These are phyloP conservation scores for Canavalia ensiformis DNA, from an alignment of 306 rosid genomes.

Conservation along the genomic window DNA sequence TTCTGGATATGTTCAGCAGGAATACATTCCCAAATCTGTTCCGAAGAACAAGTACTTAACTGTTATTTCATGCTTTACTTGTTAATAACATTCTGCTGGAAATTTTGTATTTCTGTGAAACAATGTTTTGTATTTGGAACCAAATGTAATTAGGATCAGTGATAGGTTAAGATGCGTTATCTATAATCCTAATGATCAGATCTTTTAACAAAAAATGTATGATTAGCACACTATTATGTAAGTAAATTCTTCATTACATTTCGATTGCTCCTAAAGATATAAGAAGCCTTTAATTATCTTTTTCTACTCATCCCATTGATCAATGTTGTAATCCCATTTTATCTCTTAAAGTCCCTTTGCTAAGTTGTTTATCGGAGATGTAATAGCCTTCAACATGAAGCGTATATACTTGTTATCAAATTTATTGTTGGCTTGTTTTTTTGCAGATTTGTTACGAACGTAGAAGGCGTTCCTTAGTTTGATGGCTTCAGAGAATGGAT, in stretches of 20 bases:
- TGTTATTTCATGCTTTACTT: constrained; percentile 31
- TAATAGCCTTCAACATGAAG: too few species aligned
- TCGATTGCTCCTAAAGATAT: too few species aligned
- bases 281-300: constrained; percentile 97
- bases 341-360: constrained; percentile 99
- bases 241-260: too few species aligned
- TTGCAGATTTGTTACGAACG: too few species aligned
- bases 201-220: too few species aligned
- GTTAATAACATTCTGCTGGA: neutral
- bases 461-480: too few species aligned
- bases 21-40: constrained; percentile 6
- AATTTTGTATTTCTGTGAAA: constrained; percentile 19
- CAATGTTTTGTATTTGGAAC: constrained; percentile 9
- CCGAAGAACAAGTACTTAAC: constrained; percentile 17
- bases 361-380: constrained; percentile 90
- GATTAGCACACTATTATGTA: too few species aligned
- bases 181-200: too few species aligned
- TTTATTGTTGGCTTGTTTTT: too few species aligned
- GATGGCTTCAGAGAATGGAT: constrained; percentile 79
- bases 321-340: constrained; percentile 88
- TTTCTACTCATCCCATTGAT: constrained; percentile 88
- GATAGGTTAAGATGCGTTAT: neutral
- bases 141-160: neutral
- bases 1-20: too few species aligned
- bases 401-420: too few species aligned